These are phyloP conservation scores for Nicotiana noctiflora DNA, from an alignment of 257 asterid species.

Conservation along the genomic window DNA sequence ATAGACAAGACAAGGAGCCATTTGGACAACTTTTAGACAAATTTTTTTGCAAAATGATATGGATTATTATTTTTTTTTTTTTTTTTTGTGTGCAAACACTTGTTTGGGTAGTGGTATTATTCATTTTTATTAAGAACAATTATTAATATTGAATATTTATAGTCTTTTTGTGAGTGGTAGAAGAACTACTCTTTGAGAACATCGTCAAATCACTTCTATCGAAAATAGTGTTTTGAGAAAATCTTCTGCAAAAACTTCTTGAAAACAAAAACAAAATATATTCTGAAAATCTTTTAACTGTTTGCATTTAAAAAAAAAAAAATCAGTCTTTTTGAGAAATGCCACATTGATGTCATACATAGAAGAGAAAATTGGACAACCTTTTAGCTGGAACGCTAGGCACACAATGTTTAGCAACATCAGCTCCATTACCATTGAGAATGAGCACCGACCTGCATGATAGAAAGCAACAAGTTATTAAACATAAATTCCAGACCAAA, in stretches of 20 bases:
- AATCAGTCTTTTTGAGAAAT: not conserved
- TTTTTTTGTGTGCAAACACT: not conserved
- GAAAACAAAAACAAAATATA: not conserved
- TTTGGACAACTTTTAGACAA: not conserved
- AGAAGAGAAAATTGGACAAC: slow-evolving; percentile 18
- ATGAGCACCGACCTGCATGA: slow-evolving; percentile 69
- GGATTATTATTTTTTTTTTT: no score
- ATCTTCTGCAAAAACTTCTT: not conserved
- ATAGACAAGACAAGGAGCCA: not conserved
- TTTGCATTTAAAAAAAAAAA: no score
- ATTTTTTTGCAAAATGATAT: not conserved
- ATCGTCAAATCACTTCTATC: not conserved
- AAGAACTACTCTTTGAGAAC: not conserved
- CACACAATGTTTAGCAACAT: slow-evolving; percentile 78
- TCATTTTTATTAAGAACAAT: not conserved
- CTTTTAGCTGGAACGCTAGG: slow-evolving; percentile 74
- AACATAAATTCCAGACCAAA: not conserved
- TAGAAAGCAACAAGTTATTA: not conserved
- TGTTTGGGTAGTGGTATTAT: not conserved
- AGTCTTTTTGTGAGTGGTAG: not conserved
- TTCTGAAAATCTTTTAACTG: not conserved
- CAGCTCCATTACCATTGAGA: slow-evolving; percentile 75
- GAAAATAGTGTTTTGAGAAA: not conserved
- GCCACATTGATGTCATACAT: not conserved
- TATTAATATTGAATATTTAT: not conserved